These are phyloP conservation scores for Claviceps fusiformis DNA, from an alignment of 2,329 filamentous ascomycete species.

Conservation along the genomic window DNA sequence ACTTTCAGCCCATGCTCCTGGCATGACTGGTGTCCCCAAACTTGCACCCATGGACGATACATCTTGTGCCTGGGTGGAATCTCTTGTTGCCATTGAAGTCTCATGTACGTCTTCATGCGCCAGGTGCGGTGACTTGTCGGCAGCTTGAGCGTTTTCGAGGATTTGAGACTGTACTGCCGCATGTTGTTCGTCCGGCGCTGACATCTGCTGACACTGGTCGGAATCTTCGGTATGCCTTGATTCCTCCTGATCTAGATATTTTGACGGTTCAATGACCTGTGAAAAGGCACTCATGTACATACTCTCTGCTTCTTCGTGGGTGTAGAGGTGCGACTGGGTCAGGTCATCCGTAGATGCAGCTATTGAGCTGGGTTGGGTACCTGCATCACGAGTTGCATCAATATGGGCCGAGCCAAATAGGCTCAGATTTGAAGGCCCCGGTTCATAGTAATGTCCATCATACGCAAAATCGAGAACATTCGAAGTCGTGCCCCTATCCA, in stretches of 20 bases:
- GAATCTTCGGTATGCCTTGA: neutral
- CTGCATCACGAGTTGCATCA: neutral
- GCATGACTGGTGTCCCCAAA: slow-evolving; percentile 24
- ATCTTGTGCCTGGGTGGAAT: slow-evolving; percentile 1
- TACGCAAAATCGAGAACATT: neutral
- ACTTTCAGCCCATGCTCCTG: slow-evolving; percentile 35
- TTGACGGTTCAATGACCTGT: slow-evolving; percentile 19
- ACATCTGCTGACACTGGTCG: neutral
- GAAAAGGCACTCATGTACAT: slow-evolving; percentile 74
- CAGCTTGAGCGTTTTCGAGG: neutral
- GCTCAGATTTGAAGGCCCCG: neutral
- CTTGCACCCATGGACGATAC: neutral
- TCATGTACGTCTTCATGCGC: neutral
- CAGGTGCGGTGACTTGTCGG: neutral
- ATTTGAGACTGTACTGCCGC: neutral
- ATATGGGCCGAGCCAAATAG: neutral
- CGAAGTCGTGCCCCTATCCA: neutral
- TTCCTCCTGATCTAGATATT: neutral
- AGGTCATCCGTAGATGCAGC: slow-evolving; percentile 32
- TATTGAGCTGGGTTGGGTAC: neutral
- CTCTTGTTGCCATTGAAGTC: neutral
- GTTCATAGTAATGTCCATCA: neutral
- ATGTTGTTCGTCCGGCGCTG: neutral
- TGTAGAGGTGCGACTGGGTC: slow-evolving; percentile 55
- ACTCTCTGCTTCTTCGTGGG: slow-evolving; percentile 68